Percentiles rank a stretch among this genome's conserved stretches.
phyloP scores from a whole-genome alignment of 2,329 filamentous ascomycete genomes.

The Neofusicoccum sp. region DNA sequence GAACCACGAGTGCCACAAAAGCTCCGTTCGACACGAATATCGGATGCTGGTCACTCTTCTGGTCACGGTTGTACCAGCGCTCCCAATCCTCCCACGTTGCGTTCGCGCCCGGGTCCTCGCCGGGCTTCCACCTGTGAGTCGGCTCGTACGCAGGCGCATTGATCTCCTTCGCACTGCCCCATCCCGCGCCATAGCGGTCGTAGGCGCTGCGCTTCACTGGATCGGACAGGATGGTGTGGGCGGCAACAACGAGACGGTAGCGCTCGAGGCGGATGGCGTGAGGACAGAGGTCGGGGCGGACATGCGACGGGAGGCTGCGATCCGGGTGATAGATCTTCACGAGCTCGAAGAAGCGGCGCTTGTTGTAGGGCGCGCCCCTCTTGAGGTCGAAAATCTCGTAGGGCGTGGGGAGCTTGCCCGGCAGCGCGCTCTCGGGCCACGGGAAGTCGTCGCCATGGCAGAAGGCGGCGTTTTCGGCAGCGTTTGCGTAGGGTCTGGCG shows the following conservation, averaged over 20 bases:
- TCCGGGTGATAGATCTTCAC: slow-evolving; percentile 98
- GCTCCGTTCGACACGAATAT: slow-evolving; percentile 74
- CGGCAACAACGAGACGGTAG: slow-evolving; percentile 83
- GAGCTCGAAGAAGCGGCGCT: slow-evolving; percentile 80
- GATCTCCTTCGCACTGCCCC: slow-evolving; percentile 55
- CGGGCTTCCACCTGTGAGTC: slow-evolving; percentile 28
- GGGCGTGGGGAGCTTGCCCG: slow-evolving; percentile 63
- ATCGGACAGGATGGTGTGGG: slow-evolving; percentile 84
- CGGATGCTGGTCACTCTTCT: slow-evolving; percentile 43
- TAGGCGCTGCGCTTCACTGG: slow-evolving; percentile 76
- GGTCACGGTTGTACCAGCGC: slow-evolving; percentile 43
- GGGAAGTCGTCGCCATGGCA: slow-evolving; percentile 20
- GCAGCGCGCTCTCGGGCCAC: slow-evolving; percentile 36
- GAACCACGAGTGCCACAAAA: slow-evolving; percentile 71
- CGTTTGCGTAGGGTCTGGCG: slow-evolving; percentile 30
- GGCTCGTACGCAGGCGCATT: slow-evolving; percentile 24
- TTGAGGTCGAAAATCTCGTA: slow-evolving; percentile 79
- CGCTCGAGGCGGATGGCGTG: slow-evolving; percentile 72
- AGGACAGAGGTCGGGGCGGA: slow-evolving; percentile 44
- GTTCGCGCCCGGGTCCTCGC: slow-evolving; percentile 60
- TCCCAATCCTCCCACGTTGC: slow-evolving; percentile 99
- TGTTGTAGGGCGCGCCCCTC: slow-evolving; percentile 69
- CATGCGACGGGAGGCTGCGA: slow-evolving; percentile 42
- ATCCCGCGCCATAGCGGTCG: slow-evolving; percentile 78
- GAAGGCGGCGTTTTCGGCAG: slow-evolving; percentile 19